Base-by-base conservation (phyloP, 2,329 filamentous ascomycete species). In the Alternaria sp. region DNA sequence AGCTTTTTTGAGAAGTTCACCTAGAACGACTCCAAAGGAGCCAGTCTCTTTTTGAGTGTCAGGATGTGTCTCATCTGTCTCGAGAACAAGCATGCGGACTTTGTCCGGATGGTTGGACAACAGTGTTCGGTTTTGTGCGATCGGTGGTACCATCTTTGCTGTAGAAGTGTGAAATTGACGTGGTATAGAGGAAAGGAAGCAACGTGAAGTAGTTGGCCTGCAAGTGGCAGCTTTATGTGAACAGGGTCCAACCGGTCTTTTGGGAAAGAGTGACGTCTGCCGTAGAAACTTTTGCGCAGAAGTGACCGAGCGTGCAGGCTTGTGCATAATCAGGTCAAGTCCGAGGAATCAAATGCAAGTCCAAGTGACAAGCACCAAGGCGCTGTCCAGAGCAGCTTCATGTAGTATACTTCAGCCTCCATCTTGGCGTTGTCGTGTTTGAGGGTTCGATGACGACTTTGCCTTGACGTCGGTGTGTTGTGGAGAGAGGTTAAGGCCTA, bases 51-150 rank as follows among this genome's bases (percentile, higher is more conserved):
- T 69, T 46, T 83, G 72, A 1, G 84, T 86, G 8, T 86, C 80
- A 12, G 84, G 82, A 63, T 87, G 83, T 27, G 85, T 81, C 56
- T 82, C 79, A 66, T 89, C 86, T 0, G 86, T 88, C 72, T 89
- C 86, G 8, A 89, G 81, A 59, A 89, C 85, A 55, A 88, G 77
- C 71, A 83, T 81, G 63, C 80, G 80, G 41, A 82, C 73, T 44
- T 73, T 78, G 11, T 76, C 71, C 1, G 69, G 62, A 28, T 74
- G 73, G 44, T 69, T 52, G 18, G 71, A 74, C 10, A 64, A 44
- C 2, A 74, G 63, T 18, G 54, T 60, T n/a, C 54, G 54, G 11
- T 62, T 65, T n/a, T 67, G 61, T 25, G 72, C 67, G 52, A 65
- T 66, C 14, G 67, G 67, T 18, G 71, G 68, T 44, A 60, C 68